Conservation (phyloP, 2,329 filamentous ascomycete species). For the Ophiostoma sp. region DNA sequence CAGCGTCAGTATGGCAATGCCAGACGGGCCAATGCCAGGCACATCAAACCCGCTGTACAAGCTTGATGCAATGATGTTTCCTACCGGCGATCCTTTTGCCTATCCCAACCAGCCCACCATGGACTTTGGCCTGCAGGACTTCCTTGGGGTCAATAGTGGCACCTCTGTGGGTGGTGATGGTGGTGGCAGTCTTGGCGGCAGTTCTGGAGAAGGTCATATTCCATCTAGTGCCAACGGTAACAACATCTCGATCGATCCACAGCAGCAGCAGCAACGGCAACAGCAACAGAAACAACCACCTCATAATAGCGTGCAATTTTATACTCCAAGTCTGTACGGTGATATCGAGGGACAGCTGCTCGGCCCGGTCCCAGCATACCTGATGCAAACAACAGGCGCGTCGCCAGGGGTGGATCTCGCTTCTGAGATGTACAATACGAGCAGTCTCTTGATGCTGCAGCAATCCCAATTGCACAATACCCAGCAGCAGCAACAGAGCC, state of each 20-base stretch:
- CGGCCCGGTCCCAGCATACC: slow-evolving; percentile 47
- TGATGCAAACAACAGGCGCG: slow-evolving; percentile 24
- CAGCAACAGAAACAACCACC: slow-evolving; percentile 32
- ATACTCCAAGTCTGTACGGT: slow-evolving; percentile 51
- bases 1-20: neutral
- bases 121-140: slow-evolving; percentile 38
- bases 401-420: slow-evolving; percentile 23
- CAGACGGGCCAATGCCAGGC: slow-evolving; percentile 13
- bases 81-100: slow-evolving; percentile 69
- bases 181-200: neutral
- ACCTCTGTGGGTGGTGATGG: neutral
- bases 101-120: slow-evolving; percentile 72
- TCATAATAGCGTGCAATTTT: slow-evolving; percentile 42
- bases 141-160: slow-evolving; percentile 26
- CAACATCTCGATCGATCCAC: neutral
- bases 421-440: slow-evolving; percentile 25
- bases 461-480: slow-evolving; percentile 20
- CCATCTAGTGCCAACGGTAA: slow-evolving; percentile 18
- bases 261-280: slow-evolving; percentile 32
- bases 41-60: slow-evolving; percentile 54
- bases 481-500: slow-evolving; percentile 19
- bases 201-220: neutral
- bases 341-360: slow-evolving; percentile 70
- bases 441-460: slow-evolving; percentile 24
- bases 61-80: slow-evolving; percentile 74